Percentiles rank a stretch among this genome's conserved stretches.
phyloP scores from a whole-genome alignment of 192 early-diverging fungal species.

The Coemansia sp. region DNA sequence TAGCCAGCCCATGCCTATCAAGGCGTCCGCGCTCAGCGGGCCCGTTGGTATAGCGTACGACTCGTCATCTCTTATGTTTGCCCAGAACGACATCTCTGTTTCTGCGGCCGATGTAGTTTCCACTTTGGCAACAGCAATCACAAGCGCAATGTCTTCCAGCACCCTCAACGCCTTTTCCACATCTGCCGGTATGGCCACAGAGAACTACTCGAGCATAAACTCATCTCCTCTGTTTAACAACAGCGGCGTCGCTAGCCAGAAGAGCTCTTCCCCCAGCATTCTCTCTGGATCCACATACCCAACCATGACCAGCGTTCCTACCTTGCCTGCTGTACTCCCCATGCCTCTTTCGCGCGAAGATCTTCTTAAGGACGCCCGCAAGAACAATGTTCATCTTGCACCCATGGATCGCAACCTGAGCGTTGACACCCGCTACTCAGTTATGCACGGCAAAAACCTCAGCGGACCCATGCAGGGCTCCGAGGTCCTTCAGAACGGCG shows the following conservation, averaged over 20 bases:
- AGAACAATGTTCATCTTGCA: conserved; percentile 1
- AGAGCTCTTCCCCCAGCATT: conserved; percentile 18
- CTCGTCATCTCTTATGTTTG: conserved; percentile 12
- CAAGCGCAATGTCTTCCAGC: conserved; percentile 13
- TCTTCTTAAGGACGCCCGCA: conserved; percentile 2
- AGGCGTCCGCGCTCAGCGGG: conserved; percentile 16
- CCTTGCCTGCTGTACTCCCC: conserved; percentile 14
- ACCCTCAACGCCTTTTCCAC: conserved; percentile 21
- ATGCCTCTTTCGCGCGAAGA: conserved; percentile 10
- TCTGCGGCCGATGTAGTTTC: conserved; percentile 3
- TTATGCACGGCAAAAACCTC: conserved; percentile 14
- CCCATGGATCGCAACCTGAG: neutral
- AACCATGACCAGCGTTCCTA: conserved; percentile 8
- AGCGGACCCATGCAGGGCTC: conserved; percentile 10
- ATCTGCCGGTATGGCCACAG: conserved; percentile 12
- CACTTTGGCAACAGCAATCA: neutral
- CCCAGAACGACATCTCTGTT: neutral
- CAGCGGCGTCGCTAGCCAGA: conserved; percentile 7
- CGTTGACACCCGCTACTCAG: neutral
- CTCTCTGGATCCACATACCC: conserved; percentile 3
- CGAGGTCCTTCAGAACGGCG: conserved; percentile 13
- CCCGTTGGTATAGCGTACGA: conserved; percentile 18
- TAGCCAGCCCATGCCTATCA: conserved; percentile 24
- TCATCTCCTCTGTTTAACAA: conserved; percentile 26
- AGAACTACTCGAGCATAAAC: conserved; percentile 14